phyloP scores from a whole-genome alignment of 495 filamentous ascomycete genomes.

The Penicillium canariense region DNA sequence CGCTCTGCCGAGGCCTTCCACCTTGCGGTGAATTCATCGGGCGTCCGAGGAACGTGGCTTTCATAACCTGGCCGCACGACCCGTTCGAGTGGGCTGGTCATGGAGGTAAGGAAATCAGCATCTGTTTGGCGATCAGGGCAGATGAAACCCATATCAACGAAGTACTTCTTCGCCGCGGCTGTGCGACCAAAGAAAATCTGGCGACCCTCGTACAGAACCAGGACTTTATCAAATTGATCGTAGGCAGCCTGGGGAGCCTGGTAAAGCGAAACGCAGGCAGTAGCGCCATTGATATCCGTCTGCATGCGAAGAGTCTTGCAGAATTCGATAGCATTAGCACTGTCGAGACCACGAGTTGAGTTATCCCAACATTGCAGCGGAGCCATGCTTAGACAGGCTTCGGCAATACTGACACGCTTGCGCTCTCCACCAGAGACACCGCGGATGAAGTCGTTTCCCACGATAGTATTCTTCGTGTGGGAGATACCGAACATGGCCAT shows the following conservation, averaged over 20 bases:
- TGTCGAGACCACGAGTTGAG: not conserved
- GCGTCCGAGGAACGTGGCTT: not conserved
- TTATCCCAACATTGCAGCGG: no score
- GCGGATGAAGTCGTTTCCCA: slow-evolving; percentile 63
- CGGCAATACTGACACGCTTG: no score
- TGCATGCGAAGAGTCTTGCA: not conserved
- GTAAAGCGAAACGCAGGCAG: not conserved
- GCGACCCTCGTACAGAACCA: not conserved
- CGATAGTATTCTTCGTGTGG: slow-evolving; percentile 40
- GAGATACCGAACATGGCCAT: slow-evolving; percentile 55
- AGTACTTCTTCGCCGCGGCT: not conserved
- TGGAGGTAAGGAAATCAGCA: not conserved
- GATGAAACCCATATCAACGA: not conserved
- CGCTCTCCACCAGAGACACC: no score
- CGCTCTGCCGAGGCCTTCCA: no score
- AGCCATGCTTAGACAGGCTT: no score
- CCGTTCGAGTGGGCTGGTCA: not conserved
- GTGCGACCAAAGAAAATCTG: not conserved
- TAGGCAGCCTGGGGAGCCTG: not conserved
- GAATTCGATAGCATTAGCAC: not conserved
- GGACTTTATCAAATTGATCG: not conserved
- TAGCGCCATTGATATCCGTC: not conserved
- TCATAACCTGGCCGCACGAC: not conserved
- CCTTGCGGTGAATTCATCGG: not conserved
- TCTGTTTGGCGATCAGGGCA: not conserved